A percentile compares a stretch with the other conserved stretches of the same genome.
These are phyloP conservation scores for Dothistroma septosporum DNA, from an alignment of 2,329 filamentous ascomycete species.

Conservation along the genomic window DNA sequence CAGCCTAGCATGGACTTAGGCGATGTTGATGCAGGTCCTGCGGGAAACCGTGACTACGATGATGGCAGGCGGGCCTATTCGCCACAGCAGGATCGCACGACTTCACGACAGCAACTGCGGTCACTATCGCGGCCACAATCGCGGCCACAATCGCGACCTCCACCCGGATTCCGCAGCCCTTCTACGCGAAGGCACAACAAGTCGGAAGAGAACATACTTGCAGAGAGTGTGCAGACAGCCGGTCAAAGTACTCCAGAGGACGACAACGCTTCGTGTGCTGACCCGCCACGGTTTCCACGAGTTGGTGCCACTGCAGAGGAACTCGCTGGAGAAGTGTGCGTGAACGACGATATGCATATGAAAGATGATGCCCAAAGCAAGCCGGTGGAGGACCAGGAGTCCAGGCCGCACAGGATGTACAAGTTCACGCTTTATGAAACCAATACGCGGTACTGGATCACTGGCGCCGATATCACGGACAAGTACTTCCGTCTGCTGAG, in stretches of 20 bases:
- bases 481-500: slow-evolving; percentile 86
- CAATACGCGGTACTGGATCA: slow-evolving; percentile 85
- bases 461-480: slow-evolving; percentile 87
- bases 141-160: neutral
- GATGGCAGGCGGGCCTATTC: slow-evolving; percentile 6
- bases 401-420: slow-evolving; percentile 61
- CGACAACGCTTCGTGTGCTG: slow-evolving; percentile 7
- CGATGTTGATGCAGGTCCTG: slow-evolving; percentile 9
- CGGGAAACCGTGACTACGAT: neutral
- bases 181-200: neutral
- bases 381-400: slow-evolving; percentile 17
- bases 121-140: neutral
- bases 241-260: neutral
- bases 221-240: neutral
- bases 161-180: neutral
- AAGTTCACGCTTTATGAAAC: slow-evolving; percentile 98
- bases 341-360: slow-evolving; percentile 25
- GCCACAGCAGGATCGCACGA: slow-evolving; percentile 2
- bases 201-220: neutral
- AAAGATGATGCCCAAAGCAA: slow-evolving; percentile 13
- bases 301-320: slow-evolving; percentile 31
- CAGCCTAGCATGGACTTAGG: slow-evolving; percentile 7
- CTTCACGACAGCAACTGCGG: neutral
- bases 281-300: slow-evolving; percentile 24
- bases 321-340: slow-evolving; percentile 18